Conservation (phyloP, 1,284 basidiomycete genomes). For the Sanghuangporus sanghuang region DNA sequence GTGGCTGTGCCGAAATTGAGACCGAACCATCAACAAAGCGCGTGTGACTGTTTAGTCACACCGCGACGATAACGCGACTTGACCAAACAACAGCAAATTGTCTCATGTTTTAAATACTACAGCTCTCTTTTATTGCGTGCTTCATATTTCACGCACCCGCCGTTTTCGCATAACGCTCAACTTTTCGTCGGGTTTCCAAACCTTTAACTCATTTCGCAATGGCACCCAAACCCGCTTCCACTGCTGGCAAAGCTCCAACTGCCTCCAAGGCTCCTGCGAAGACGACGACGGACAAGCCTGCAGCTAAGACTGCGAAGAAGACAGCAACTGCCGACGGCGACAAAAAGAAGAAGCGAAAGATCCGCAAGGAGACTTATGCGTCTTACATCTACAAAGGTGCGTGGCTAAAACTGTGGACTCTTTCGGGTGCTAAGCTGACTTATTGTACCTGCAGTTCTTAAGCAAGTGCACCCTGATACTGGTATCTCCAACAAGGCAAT, state of each 20-base stretch:
- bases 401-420: slow-evolving; percentile 21
- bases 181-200: not conserved
- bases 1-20: slow-evolving; percentile 16
- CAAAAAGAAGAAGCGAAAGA: slow-evolving; percentile 89
- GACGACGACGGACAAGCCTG: slow-evolving; percentile 69
- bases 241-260: slow-evolving; percentile 77
- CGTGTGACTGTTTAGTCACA: slow-evolving; percentile 7
- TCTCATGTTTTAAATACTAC: slow-evolving; percentile 2
- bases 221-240: slow-evolving; percentile 79
- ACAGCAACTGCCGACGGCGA: slow-evolving; percentile 46
- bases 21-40: not conserved
- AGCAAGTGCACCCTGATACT: slow-evolving; percentile 54
- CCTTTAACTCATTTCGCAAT: slow-evolving; percentile 32
- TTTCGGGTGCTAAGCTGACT: not conserved
- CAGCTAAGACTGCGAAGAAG: slow-evolving; percentile 63
- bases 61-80: slow-evolving; percentile 17
- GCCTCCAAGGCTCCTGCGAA: slow-evolving; percentile 73
- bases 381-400: slow-evolving; percentile 92
- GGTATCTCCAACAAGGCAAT: slow-evolving; percentile 59
- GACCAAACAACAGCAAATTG: slow-evolving; percentile 20
- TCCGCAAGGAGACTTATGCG: slow-evolving; percentile 88
- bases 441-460: slow-evolving; percentile 31
- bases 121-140: not conserved
- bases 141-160: not conserved
- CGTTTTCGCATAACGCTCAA: not conserved